phyloP scores from a whole-genome alignment of 2,329 filamentous ascomycete genomes.

The Teratosphaeria destructans region DNA sequence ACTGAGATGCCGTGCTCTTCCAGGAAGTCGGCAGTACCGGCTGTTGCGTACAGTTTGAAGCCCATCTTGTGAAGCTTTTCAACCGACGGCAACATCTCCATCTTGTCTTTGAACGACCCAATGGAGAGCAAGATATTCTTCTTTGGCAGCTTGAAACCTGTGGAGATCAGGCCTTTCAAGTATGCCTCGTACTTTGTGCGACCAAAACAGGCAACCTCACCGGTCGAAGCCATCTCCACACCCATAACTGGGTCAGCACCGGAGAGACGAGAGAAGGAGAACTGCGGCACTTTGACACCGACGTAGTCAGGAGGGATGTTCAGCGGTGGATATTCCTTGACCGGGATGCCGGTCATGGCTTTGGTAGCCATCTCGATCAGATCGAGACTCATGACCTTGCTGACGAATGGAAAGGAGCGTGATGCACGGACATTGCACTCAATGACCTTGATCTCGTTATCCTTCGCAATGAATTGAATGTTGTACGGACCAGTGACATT shows the following conservation, averaged over 20 bases:
- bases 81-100: constrained; percentile 90
- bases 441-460: constrained; percentile 99
- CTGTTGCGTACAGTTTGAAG: constrained; percentile 91
- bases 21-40: constrained; percentile 92
- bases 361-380: constrained; percentile 98
- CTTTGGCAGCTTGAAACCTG: constrained; percentile 91
- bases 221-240: constrained; percentile 98
- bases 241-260: constrained; percentile 92
- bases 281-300: constrained; percentile 95
- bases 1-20: constrained; percentile 86
- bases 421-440: constrained; percentile 97
- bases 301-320: constrained; percentile 73
- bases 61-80: constrained; percentile 81
- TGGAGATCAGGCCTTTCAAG: constrained; percentile 88
- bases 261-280: constrained; percentile 94
- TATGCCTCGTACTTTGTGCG: constrained; percentile 96
- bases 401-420: constrained; percentile 94
- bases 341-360: constrained; percentile 79
- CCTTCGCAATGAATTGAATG: constrained; percentile 98
- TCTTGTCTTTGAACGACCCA: constrained; percentile 94
- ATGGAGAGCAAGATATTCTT: constrained; percentile 93
- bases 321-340: constrained; percentile 70
- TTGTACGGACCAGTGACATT: constrained; percentile 97
- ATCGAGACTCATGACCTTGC: constrained; percentile 96
- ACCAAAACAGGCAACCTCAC: constrained; percentile 95